Evolutionary conservation across 345 rosid species (phyloP).

Genomic region (Linum trigynum): DNA sequence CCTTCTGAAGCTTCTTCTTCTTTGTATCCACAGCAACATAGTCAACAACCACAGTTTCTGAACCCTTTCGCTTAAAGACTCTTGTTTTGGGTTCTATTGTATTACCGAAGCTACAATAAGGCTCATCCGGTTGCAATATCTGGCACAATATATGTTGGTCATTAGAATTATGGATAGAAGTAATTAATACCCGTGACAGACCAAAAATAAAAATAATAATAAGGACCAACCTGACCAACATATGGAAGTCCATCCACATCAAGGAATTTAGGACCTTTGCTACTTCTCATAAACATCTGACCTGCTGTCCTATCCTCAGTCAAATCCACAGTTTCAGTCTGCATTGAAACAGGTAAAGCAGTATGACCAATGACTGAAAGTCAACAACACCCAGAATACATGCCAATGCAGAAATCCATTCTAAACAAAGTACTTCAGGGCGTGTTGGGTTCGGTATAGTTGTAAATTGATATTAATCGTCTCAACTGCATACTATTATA

Average conservation of each 20-base stretch:
- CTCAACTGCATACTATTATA: too few species aligned
- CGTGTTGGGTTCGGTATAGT: too few species aligned
- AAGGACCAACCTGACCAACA: conserved; percentile 71
- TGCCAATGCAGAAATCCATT: too few species aligned
- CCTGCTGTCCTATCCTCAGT: conserved; percentile 41
- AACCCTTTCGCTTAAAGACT: conserved; percentile 45
- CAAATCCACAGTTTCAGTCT: conserved; percentile 87
- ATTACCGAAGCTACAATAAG: conserved; percentile 62
- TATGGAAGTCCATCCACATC: conserved; percentile 84
- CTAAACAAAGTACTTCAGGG: too few species aligned
- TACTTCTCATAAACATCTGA: conserved; percentile 53
- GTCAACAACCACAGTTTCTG: conserved; percentile 68
- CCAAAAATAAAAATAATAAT: not conserved
- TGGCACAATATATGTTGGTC: conserved; percentile 20
- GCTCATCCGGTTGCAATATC: conserved; percentile 58
- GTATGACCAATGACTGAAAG: not conserved
- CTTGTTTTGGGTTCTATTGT: conserved; percentile 33
- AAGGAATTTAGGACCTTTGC: conserved; percentile 33
- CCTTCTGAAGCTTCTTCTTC: conserved; percentile 67
- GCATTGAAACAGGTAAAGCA: conserved; percentile 9
- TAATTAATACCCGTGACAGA: conserved; percentile 1
- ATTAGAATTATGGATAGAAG: conserved; percentile 1
- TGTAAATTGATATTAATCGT: too few species aligned
- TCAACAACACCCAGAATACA: not conserved
- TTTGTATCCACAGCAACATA: conserved; percentile 74